Evolutionary conservation across 2,329 filamentous ascomycete genomes (phyloP).

Genomic region (Fusarium sp.): DNA sequence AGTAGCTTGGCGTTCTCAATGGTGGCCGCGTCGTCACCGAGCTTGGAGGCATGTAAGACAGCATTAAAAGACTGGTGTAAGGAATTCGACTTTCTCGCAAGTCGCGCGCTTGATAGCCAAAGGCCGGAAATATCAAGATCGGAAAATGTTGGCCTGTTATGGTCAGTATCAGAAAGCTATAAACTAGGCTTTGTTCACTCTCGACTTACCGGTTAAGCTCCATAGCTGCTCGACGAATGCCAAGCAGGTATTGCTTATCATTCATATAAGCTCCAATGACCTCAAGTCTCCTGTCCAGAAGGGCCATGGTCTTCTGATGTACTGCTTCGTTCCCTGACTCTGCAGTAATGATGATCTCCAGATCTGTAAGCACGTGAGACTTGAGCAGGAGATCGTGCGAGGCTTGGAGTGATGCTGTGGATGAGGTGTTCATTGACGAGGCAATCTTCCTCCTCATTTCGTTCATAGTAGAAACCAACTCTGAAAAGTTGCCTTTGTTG

Average conservation of each 20-base stretch:
- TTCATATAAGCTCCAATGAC: constrained; percentile 89
- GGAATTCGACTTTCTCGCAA: constrained; percentile 89
- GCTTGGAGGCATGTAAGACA: constrained; percentile 87
- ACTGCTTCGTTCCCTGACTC: constrained; percentile 61
- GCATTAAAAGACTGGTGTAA: constrained; percentile 94
- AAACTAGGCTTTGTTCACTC: background rate
- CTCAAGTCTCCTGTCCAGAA: constrained; percentile 83
- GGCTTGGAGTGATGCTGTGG: constrained; percentile 85
- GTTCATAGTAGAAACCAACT: constrained; percentile 72
- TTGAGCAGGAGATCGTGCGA: constrained; percentile 90
- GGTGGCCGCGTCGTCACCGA: constrained; percentile 88
- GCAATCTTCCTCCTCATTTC: constrained; percentile 80
- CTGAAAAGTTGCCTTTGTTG: constrained; percentile 66
- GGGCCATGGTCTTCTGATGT: constrained; percentile 51
- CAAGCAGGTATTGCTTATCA: constrained; percentile 95
- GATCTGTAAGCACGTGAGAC: constrained; percentile 88
- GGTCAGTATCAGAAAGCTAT: constrained; percentile 12
- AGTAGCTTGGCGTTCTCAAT: constrained; percentile 95
- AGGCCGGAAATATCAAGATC: constrained; percentile 83
- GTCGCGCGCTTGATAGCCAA: constrained; percentile 88
- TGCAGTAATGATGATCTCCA: constrained; percentile 80
- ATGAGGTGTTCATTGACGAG: constrained; percentile 80
- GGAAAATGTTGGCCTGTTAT: constrained; percentile 70
- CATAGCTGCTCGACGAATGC: constrained; percentile 90
- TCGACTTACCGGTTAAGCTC: constrained; percentile 77